Base-by-base conservation (phyloP, 2,329 filamentous ascomycete genomes). In the Botrytis squamosa region DNA sequence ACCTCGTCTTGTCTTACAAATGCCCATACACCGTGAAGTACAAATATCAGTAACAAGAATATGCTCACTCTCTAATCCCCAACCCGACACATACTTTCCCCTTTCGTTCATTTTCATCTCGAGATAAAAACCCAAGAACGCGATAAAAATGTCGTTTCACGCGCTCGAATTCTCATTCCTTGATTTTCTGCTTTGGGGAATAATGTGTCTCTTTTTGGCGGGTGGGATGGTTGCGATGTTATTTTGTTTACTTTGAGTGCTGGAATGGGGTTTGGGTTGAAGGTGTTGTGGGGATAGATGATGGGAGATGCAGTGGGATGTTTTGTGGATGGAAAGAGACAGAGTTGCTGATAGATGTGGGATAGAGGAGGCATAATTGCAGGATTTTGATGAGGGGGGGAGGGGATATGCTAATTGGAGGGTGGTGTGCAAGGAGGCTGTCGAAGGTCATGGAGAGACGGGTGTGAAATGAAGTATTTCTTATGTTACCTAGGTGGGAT, bases 101-200 rank as follows among this genome's bases (percentile, higher is more conserved):
- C 33, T 33, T 33, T 33, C 33, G 33, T 33, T 33, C 33, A 33
- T 33, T 33, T 33, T 33, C 33, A 33, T 29, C 29, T 33, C 55
- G 18, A 18, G 16, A 33, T 16, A n/a, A 1, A 29, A n/a, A 0
- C 14, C 14, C 0, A 20, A 29, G 9, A 18, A 33, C 2, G 14
- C 55, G 6, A 33, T 6, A 3, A 18, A 57, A 57, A 57, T 57
- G 29, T 33, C n/a, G 3, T 4, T 57, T 33, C 55, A 20, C 14
- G 14, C 29, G 4, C n/a, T 57, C 14, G 29, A 57, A 20, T 57
- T 2, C 3, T 57, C 29, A 7, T 57, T 33, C 1, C 29, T 57
- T 3, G 6, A 33, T 18, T 33, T 33, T 33, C 14, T 33, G 14
- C 14, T 18, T 7, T 29, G 55, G 10, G 44, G 44, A 46, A 22